Evolutionary conservation across 2,329 filamentous ascomycete genomes (phyloP), one percentile per base, ranked within the genome.

Genomic region (Verticillium nubilum): DNA sequence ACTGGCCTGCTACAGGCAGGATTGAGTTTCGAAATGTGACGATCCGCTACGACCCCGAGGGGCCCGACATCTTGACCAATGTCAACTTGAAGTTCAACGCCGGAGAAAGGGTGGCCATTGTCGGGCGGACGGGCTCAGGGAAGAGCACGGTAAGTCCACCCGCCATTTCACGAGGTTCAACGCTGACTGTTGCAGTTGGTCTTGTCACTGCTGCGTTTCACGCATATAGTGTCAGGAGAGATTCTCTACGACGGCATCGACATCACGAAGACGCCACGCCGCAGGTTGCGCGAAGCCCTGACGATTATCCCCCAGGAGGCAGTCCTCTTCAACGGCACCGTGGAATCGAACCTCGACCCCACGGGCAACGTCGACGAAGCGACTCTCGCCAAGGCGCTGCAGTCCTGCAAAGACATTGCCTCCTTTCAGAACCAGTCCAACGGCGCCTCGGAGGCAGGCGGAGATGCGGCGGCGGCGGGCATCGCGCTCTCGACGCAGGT

Each of bases 121-220:
- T 93, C 12, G 92, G 92, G 2, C 85, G 91, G 10, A 96, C 91
- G 0, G 87, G 90, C 0, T 92, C 89, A 4, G 92, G 92, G 3
- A 96, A 96, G 73, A 92, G 88, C 56, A 96, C 91, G 0, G 81
- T 94, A 69, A 70, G 78, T 71, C 52, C 23, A 50, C 3, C 4
- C 4, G 19, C 4, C 6, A 4, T 10, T 5, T 12, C n/a, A 9
- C 15, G n/a, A 23, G 3, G 1, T 26, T 60, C 61, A 27, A 9
- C 1, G 57, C 58, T 59, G 27, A 33, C 23, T 7, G 1, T 42
- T 5, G 13, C 35, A 61, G 54, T 66, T 83, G 6, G 77, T 84
- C 0, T 70, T 86, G 4, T 85, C 83, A 0, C 69, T 86, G 4
- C 72, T 86, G 15, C 78, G 80, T 17, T 83, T 83, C 63, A 82